These are phyloP conservation scores for Colletotrichum paranaense DNA, from an alignment of 2,329 filamentous ascomycete genomes.

Conservation along the genomic window DNA sequence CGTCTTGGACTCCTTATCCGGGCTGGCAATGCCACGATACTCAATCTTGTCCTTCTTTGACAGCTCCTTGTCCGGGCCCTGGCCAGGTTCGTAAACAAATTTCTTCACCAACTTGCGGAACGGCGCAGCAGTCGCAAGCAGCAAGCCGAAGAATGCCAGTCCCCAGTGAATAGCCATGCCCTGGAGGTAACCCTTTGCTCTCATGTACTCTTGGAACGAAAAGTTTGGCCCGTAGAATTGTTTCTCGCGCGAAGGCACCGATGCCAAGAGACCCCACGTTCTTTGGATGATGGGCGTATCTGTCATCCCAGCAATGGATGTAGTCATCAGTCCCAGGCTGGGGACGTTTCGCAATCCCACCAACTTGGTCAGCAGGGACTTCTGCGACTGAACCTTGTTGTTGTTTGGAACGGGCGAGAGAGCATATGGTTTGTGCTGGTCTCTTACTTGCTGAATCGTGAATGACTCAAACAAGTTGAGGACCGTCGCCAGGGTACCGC, in stretches of 20 bases:
- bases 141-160: slow-evolving; percentile 53
- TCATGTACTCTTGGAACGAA: slow-evolving; percentile 65
- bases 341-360: slow-evolving; percentile 62
- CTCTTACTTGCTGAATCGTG: slow-evolving; percentile 57
- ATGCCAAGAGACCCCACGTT: slow-evolving; percentile 70
- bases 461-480: slow-evolving; percentile 69
- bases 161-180: slow-evolving; percentile 63
- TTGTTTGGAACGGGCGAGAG: slow-evolving; percentile 66
- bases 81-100: slow-evolving; percentile 63
- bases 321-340: slow-evolving; percentile 66
- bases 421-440: slow-evolving; percentile 62
- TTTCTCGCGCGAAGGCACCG: slow-evolving; percentile 52
- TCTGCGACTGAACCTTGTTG: slow-evolving; percentile 40
- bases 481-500: slow-evolving; percentile 76
- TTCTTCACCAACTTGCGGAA: slow-evolving; percentile 57
- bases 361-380: slow-evolving; percentile 56
- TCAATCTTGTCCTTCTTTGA: slow-evolving; percentile 70
- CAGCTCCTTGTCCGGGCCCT: slow-evolving; percentile 64
- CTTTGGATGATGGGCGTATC: slow-evolving; percentile 69
- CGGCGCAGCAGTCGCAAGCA: slow-evolving; percentile 58
- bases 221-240: slow-evolving; percentile 72
- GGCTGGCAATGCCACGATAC: slow-evolving; percentile 72
- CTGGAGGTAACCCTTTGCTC: slow-evolving; percentile 59
- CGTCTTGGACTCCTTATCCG: slow-evolving; percentile 59
- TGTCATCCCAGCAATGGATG: slow-evolving; percentile 59